Percentiles rank a stretch among this genome's conserved stretches.
Evolutionary conservation across 1,139 yeast species (phyloP).

Genomic region (Pneumocystis sp.): DNA sequence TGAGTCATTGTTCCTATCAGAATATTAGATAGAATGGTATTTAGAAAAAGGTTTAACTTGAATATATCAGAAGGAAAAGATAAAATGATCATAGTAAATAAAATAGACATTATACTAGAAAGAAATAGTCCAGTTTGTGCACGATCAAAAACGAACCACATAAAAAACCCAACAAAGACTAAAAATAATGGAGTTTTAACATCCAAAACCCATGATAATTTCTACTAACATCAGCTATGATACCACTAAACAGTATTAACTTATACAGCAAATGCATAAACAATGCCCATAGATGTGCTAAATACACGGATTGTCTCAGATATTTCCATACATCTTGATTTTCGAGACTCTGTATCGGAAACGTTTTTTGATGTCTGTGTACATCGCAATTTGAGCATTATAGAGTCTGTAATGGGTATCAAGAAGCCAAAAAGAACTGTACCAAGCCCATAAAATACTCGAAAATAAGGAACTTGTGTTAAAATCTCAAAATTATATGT

Average conservation of each 20-base stretch:
- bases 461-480: not conserved
- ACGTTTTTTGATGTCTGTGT: not conserved
- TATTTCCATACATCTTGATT: not conserved
- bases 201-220: not conserved
- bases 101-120: not conserved
- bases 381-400: not conserved
- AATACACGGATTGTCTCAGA: not conserved
- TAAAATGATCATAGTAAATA: not conserved
- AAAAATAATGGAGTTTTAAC: not conserved
- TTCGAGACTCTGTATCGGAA: not conserved
- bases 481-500: not conserved
- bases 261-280: not conserved
- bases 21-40: not conserved
- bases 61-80: not conserved
- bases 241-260: not conserved
- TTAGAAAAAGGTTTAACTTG: not conserved
- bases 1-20: not conserved
- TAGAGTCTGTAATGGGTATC: not conserved
- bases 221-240: not conserved
- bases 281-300: not conserved
- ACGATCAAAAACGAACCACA: constrained; percentile 1
- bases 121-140: not conserved
- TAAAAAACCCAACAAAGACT: not conserved
- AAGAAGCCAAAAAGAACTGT: not conserved
- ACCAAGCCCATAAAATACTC: not conserved